Conservation (phyloP, 2,329 filamentous ascomycete species). For the Fusarium dimerum region DNA sequence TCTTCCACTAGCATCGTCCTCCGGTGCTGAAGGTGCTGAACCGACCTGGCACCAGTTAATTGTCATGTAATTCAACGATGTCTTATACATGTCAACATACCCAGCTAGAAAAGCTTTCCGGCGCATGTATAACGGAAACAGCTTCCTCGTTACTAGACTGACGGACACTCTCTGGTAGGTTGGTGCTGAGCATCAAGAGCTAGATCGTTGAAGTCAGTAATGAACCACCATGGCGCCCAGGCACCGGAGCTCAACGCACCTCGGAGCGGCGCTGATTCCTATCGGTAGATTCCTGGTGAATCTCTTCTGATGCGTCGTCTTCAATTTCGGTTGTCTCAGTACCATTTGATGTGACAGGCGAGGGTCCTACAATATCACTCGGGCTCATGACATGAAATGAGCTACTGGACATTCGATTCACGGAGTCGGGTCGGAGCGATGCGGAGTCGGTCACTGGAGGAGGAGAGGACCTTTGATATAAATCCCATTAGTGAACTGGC, state of each 20-base stretch:
- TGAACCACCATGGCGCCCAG: background rate
- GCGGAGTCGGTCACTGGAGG: constrained; percentile 43
- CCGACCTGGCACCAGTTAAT: constrained; percentile 42
- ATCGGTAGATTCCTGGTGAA: constrained; percentile 34
- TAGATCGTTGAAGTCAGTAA: constrained; percentile 29
- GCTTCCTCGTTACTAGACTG: constrained; percentile 71
- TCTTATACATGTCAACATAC: constrained; percentile 47
- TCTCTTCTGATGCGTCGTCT: constrained; percentile 69
- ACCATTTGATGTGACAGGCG: constrained; percentile 82
- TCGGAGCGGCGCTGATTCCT: constrained; percentile 30
- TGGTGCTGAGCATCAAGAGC: constrained; percentile 57
- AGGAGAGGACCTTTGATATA: constrained; percentile 35
- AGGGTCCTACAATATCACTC: constrained; percentile 74
- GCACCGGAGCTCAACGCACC: constrained; percentile 22
- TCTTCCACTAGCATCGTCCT: constrained; percentile 36
- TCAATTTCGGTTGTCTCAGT: constrained; percentile 85
- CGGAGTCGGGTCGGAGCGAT: constrained; percentile 54
- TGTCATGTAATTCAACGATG: background rate
- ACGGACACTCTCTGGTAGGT: constrained; percentile 58
- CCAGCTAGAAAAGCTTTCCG: constrained; percentile 79
- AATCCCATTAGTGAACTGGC: constrained; percentile 10
- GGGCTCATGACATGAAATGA: constrained; percentile 60
- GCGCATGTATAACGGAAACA: constrained; percentile 88
- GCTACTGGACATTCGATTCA: constrained; percentile 49
- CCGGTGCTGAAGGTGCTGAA: constrained; percentile 39